Evolutionary conservation across 2,329 filamentous ascomycete genomes (phyloP).

Genomic region (Amauroascus verrucosus): DNA sequence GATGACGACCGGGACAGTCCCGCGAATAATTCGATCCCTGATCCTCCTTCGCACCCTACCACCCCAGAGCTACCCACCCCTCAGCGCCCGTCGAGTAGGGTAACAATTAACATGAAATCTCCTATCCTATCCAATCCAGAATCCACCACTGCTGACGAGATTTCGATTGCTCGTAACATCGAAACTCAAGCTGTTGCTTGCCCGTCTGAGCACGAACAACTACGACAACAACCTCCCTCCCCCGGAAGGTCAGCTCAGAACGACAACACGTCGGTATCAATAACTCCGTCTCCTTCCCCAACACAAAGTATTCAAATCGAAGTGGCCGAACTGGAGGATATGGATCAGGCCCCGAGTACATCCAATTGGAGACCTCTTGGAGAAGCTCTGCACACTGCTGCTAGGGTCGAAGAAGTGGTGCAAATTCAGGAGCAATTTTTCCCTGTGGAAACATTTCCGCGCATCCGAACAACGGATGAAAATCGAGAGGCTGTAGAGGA

Average conservation of each 20-base stretch:
- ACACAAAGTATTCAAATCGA: slow-evolving; percentile 40
- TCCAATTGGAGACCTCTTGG: slow-evolving; percentile 36
- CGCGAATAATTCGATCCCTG: not conserved
- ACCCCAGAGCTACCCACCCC: slow-evolving; percentile 22
- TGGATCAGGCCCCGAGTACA: slow-evolving; percentile 38
- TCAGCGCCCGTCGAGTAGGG: slow-evolving; percentile 34
- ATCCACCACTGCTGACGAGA: slow-evolving; percentile 6
- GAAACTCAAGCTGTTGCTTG: not conserved
- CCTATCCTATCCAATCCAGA: slow-evolving; percentile 19
- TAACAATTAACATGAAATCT: slow-evolving; percentile 41
- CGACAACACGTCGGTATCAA: slow-evolving; percentile 1
- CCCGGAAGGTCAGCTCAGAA: not conserved
- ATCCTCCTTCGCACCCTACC: slow-evolving; percentile 14
- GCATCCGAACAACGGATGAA: slow-evolving; percentile 22
- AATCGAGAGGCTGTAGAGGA: slow-evolving; percentile 28
- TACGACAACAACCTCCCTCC: not conserved
- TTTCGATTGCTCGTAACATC: not conserved
- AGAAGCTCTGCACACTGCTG: slow-evolving; percentile 26
- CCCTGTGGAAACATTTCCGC: slow-evolving; percentile 32
- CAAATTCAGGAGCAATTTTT: slow-evolving; percentile 27
- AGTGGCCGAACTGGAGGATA: slow-evolving; percentile 41
- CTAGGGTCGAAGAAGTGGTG: slow-evolving; percentile 25
- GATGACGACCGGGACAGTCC: not conserved
- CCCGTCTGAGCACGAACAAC: no score
- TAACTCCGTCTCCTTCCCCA: slow-evolving; percentile 36